Percentiles rank a stretch among this genome's conserved stretches.
Evolutionary conservation across 495 filamentous ascomycete genomes (phyloP).

Genomic region (Xylaria palmicola): DNA sequence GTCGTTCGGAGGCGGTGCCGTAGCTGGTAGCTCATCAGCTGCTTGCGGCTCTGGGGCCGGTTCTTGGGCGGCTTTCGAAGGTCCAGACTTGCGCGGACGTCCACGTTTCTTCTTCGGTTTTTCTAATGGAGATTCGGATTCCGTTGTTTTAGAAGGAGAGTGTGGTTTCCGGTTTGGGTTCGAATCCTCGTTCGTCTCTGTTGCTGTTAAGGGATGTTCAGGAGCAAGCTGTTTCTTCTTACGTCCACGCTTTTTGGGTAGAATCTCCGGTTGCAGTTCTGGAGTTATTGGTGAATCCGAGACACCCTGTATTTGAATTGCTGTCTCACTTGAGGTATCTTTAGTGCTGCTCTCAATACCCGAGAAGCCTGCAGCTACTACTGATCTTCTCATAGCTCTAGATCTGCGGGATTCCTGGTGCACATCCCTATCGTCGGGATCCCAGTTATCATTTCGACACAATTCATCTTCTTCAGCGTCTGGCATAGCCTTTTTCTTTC

Average conservation of each 20-base stretch:
- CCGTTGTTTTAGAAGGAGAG: not conserved
- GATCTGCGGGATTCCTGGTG: constrained; percentile 19
- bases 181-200: not conserved
- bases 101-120: constrained; percentile 30
- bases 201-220: not conserved
- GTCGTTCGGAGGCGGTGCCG: not conserved
- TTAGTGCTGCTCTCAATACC: not conserved
- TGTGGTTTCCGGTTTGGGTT: constrained; percentile 1
- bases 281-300: constrained; percentile 6
- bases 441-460: constrained; percentile 8
- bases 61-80: constrained; percentile 11
- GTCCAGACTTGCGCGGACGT: constrained; percentile 26
- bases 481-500: constrained; percentile 16
- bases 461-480: constrained; percentile 27
- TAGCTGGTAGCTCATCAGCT: not conserved
- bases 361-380: not conserved
- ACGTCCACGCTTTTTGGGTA: constrained; percentile 27
- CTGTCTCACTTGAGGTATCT: not conserved
- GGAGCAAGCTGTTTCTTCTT: constrained; percentile 25
- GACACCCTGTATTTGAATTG: not conserved
- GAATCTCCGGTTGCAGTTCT: constrained; percentile 12
- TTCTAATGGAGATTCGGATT: constrained; percentile 10
- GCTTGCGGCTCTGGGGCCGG: constrained; percentile 1
- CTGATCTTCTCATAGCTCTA: constrained; percentile 4
- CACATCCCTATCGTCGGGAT: not conserved